These are phyloP conservation scores for Salix purpurea DNA, from an alignment of 345 rosid species.

Conservation along the genomic window DNA sequence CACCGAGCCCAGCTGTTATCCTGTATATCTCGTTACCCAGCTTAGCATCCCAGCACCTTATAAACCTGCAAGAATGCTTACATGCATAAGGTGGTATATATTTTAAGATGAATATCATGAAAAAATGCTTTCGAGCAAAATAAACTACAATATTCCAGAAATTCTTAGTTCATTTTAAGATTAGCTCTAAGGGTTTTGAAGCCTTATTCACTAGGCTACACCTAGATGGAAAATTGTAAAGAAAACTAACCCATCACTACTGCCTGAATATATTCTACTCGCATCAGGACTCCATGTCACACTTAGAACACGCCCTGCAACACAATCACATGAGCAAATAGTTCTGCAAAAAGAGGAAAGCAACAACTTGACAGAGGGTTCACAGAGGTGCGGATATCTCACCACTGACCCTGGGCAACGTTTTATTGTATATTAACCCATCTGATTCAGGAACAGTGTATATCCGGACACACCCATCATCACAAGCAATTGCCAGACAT, in stretches of 20 bases:
- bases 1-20: conserved; percentile 82
- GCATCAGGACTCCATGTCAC: conserved; percentile 74
- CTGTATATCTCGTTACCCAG: conserved; percentile 66
- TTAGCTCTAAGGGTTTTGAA: not conserved
- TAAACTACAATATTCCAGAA: not conserved
- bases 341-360: conserved; percentile 10
- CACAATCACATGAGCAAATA: conserved; percentile 8
- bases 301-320: conserved; percentile 70
- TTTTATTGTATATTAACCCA: conserved; percentile 55
- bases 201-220: not conserved
- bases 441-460: conserved; percentile 49
- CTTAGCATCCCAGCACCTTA: conserved; percentile 89
- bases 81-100: conserved; percentile 6
- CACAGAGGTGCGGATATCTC: conserved; percentile 43
- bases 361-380: conserved; percentile 9
- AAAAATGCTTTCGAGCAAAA: not conserved
- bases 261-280: conserved; percentile 64
- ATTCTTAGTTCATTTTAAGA: not conserved
- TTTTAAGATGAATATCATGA: not conserved
- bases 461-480: conserved; percentile 80
- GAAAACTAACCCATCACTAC: conserved; percentile 86
- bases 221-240: not conserved
- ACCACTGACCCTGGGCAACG: conserved; percentile 95
- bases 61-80: conserved; percentile 45
- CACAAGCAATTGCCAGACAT: conserved; percentile 65